Conservation (phyloP, 2,329 filamentous ascomycete species). For the Triangularia setosa region DNA sequence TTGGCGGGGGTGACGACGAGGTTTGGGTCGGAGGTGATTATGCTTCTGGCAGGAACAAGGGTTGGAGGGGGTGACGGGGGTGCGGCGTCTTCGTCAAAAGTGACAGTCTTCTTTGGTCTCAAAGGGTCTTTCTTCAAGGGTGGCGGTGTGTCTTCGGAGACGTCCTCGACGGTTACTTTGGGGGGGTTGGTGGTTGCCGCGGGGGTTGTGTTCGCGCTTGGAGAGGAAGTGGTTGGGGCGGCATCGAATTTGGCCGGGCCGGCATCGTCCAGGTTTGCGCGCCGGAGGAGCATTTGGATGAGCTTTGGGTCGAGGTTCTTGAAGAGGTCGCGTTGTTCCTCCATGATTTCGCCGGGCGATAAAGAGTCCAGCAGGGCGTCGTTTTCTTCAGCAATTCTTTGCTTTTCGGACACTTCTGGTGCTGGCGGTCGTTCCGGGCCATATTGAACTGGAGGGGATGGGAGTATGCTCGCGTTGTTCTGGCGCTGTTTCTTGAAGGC, state of each 20-base stretch:
- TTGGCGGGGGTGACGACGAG: conserved; percentile 17
- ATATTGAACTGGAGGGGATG: conserved; percentile 19
- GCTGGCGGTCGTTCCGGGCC: conserved; percentile 5
- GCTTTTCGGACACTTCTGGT: conserved; percentile 56
- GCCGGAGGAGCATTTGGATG: conserved; percentile 70
- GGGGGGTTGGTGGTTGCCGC: conserved; percentile 22
- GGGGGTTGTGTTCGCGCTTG: conserved; percentile 10
- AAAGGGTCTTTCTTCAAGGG: conserved; percentile 16
- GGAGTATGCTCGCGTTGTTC: conserved; percentile 25
- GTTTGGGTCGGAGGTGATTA: conserved; percentile 2
- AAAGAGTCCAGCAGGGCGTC: conserved; percentile 67
- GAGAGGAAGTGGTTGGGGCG: conserved; percentile 3
- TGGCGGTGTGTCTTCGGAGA: conserved; percentile 4
- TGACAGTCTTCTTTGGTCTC: conserved; percentile 32
- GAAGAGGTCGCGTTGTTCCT: conserved; percentile 77
- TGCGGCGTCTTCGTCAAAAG: conserved; percentile 41
- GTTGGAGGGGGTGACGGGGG: conserved; percentile 39
- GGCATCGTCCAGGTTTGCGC: conserved; percentile 69
- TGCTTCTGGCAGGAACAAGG: conserved; percentile 35
- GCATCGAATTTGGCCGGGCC: conserved; percentile 48
- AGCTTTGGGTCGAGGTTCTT: conserved; percentile 70
- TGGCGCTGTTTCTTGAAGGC: conserved; percentile 72
- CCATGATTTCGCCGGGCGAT: conserved; percentile 76
- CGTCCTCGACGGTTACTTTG: conserved; percentile 36
- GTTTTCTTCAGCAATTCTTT: conserved; percentile 80